A percentile compares a stretch with the other conserved stretches of the same genome.
phyloP scores from a whole-genome alignment of 2,329 filamentous ascomycete species.

The Thelonectria olida region DNA sequence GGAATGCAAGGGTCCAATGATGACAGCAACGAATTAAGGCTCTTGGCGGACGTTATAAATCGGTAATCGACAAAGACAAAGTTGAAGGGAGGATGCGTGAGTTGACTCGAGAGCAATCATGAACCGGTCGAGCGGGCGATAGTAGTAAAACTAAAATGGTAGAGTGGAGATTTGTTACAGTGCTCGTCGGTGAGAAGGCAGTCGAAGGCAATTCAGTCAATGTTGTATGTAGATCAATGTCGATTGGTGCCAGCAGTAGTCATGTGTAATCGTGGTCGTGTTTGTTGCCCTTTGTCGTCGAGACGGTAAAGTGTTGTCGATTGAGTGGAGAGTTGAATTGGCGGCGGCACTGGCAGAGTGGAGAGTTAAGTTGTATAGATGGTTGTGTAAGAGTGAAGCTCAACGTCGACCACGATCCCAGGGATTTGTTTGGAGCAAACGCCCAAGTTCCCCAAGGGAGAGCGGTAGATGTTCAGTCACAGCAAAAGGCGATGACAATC shows the following conservation, averaged over 20 bases:
- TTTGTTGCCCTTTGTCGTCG: constrained; percentile 20
- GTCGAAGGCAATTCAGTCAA: constrained; percentile 19
- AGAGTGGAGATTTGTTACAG: constrained; percentile 33
- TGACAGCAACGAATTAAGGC: constrained; percentile 10
- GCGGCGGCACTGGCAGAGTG: constrained; percentile 25
- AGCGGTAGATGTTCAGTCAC: constrained; percentile 26
- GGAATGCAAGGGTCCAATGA: constrained; percentile 14
- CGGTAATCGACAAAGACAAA: constrained; percentile 7
- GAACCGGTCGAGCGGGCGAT: constrained; percentile 23
- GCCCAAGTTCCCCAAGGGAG: constrained; percentile 28
- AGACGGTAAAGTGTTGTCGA: constrained; percentile 1
- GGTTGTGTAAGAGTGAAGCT: constrained; percentile 29
- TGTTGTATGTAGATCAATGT: not conserved
- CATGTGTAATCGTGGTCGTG: not conserved
- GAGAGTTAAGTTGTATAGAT: constrained; percentile 17
- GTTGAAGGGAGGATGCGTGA: constrained; percentile 5
- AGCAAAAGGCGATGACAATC: constrained; percentile 23
- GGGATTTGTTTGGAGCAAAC: constrained; percentile 29
- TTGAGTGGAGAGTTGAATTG: constrained; percentile 13
- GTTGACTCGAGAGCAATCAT: constrained; percentile 26
- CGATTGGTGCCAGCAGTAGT: not conserved
- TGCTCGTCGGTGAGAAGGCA: constrained; percentile 17
- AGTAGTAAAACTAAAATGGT: constrained; percentile 22
- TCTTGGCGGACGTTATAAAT: constrained; percentile 15
- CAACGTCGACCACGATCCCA: constrained; percentile 32